Conservation (phyloP, 1,284 basidiomycete species). For the Ceratobasidium sp. region DNA sequence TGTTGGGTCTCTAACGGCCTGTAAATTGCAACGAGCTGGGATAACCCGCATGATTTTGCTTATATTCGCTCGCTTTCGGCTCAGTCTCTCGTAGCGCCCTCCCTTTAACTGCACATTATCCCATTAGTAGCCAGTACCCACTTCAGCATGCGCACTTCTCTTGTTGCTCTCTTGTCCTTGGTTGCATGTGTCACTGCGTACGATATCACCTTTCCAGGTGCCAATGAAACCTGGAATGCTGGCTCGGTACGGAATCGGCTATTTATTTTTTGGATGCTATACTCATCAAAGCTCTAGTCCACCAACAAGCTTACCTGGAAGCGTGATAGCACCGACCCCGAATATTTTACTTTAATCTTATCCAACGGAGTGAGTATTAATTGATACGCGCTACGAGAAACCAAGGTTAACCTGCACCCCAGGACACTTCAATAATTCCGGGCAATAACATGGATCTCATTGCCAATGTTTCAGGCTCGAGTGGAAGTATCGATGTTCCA, state of each 20-base stretch:
- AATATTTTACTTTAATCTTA: constrained; percentile 6
- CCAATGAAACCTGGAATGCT: neutral
- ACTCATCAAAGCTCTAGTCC: neutral
- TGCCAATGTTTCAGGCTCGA: neutral
- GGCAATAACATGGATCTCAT: neutral
- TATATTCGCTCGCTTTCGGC: no score
- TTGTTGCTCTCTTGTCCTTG: constrained; percentile 32
- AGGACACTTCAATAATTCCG: neutral
- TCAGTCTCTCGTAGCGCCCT: no score
- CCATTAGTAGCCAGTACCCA: no score
- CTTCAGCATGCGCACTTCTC: constrained; percentile 35
- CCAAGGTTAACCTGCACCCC: neutral
- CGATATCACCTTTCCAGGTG: constrained; percentile 22
- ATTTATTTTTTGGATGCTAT: neutral
- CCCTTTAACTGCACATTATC: no score
- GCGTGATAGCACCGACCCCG: constrained; percentile 23
- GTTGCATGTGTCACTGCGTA: no score
- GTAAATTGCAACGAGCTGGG: no score
- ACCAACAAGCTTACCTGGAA: constrained; percentile 27
- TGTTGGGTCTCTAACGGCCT: no score
- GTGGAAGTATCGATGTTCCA: neutral
- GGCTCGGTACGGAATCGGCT: constrained; percentile 16
- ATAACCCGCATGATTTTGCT: no score
- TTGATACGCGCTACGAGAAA: neutral
- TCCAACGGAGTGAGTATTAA: constrained; percentile 7